phyloP scores from a whole-genome alignment of 2,329 filamentous ascomycete species.

The Colletotrichum paranaense region DNA sequence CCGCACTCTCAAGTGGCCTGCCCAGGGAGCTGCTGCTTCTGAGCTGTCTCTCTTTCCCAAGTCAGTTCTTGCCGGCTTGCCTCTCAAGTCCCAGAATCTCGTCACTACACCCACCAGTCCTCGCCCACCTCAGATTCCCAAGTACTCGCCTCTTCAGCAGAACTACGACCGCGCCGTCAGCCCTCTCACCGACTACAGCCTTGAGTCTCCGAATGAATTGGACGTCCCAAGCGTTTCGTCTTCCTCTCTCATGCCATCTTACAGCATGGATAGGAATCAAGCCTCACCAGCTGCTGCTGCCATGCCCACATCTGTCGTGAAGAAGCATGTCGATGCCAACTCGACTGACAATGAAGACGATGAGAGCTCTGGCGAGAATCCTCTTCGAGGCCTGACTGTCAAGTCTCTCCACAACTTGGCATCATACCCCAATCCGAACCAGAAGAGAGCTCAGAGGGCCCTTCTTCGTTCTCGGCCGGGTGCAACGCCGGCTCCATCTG shows the following conservation, averaged over 20 bases:
- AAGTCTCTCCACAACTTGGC: slow-evolving; percentile 65
- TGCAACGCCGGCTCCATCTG: slow-evolving; percentile 31
- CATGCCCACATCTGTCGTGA: slow-evolving; percentile 39
- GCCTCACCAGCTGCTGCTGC: slow-evolving; percentile 38
- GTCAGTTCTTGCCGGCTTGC: slow-evolving; percentile 48
- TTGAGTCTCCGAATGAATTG: slow-evolving; percentile 7
- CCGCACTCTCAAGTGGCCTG: slow-evolving; percentile 56
- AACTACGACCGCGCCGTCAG: slow-evolving; percentile 64
- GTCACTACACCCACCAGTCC: slow-evolving; percentile 36
- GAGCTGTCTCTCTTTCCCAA: slow-evolving; percentile 51
- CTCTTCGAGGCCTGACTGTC: slow-evolving; percentile 53
- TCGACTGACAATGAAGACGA: slow-evolving; percentile 40
- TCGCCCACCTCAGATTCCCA: slow-evolving; percentile 39
- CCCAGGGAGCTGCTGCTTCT: slow-evolving; percentile 40
- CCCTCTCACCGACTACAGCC: slow-evolving; percentile 42
- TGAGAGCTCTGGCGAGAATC: slow-evolving; percentile 42
- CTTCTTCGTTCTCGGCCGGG: slow-evolving; percentile 47
- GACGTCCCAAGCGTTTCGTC: slow-evolving; percentile 32
- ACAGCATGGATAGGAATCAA: slow-evolving; percentile 39
- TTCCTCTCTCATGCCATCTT: slow-evolving; percentile 42
- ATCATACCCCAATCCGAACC: slow-evolving; percentile 66
- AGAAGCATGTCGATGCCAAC: slow-evolving; percentile 39
- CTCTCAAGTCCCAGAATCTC: slow-evolving; percentile 43
- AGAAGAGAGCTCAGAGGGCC: slow-evolving; percentile 61
- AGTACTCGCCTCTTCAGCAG: slow-evolving; percentile 65